Evolutionary conservation across 129 eudicot genomes (phyloP), one percentile per base, ranked within the genome.

Genomic region (Tagetes erecta): DNA sequence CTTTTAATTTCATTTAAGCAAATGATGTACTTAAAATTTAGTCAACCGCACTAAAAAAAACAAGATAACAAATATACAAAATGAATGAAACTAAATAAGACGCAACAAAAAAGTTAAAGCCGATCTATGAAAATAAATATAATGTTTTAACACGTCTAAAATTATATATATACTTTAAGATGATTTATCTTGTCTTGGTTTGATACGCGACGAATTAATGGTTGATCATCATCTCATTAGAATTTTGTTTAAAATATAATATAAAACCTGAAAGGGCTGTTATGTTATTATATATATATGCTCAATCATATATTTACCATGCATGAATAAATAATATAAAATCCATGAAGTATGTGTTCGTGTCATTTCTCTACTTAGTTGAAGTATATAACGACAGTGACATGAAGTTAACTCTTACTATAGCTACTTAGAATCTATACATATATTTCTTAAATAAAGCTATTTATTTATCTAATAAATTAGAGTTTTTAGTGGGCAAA

Each of bases 281-380:
- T n/a, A 53, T n/a, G 60, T 20, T 53, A 53, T 53, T 53, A 53
- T 20, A 53, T 53, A 4, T 53, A 53, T 20, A 53, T 53, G 8
- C 60, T 53, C 34, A 53, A 53, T 53, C 60, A 53, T 53, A 14
- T 53, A 53, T 53, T 53, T 53, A 53, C 60, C 30, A 53, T 53
- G 1, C 14, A 20, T 6, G 14, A 20, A 53, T 14, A n/a, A 20
- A 53, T 44, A 44, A 44, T 44, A 53, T 3, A 53, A 20, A 6
- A n/a, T 13, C 12, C 55, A 1, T 13, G 49, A 53, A 53, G 60
- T 53, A 14, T 53, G 60, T 44, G 60, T 14, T 53, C 60, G 60
- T 53, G 60, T 53, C 60, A 53, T 30, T 53, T 53, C 2, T 53
- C 60, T 53, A 20, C 20, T 5, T 20, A 53, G 60, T 53, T 30